These are phyloP conservation scores for Tetracladium marchalianum DNA, from an alignment of 495 filamentous ascomycete species.

Conservation along the genomic window DNA sequence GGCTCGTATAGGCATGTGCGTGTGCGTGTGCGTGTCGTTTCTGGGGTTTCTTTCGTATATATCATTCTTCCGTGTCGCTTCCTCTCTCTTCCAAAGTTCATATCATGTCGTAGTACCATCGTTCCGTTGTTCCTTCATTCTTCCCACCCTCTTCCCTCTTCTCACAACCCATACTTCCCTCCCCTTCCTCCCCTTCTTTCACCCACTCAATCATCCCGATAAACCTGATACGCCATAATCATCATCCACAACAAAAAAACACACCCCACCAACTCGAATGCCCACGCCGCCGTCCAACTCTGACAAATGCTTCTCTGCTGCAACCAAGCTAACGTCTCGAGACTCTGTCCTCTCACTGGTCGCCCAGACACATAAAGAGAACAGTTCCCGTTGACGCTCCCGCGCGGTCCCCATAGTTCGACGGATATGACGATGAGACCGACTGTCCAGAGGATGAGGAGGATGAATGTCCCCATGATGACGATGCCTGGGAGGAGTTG, in stretches of 20 bases:
- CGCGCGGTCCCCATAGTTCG: constrained; percentile 74
- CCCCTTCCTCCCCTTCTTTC: background rate
- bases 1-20: too few species aligned
- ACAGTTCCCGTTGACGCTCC: constrained; percentile 73
- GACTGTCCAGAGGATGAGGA: constrained; percentile 86
- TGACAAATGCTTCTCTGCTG: constrained; percentile 79
- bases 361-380: constrained; percentile 55
- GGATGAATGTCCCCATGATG: constrained; percentile 83
- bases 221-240: constrained; percentile 83
- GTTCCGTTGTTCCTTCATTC: background rate
- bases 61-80: too few species aligned
- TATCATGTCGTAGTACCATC: too few species aligned
- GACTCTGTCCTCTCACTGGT: constrained; percentile 46
- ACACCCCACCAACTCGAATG: constrained; percentile 64
- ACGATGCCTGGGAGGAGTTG: constrained; percentile 84
- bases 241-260: constrained; percentile 94
- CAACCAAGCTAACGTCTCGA: constrained; percentile 74
- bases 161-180: background rate
- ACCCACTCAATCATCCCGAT: constrained; percentile 42
- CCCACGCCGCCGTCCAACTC: constrained; percentile 53
- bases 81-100: too few species aligned
- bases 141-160: background rate
- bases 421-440: constrained; percentile 84
- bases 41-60: too few species aligned
- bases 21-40: too few species aligned